Conservation (phyloP, 192 early-diverging fungal species). For the Geosiphon pyriformis region DNA sequence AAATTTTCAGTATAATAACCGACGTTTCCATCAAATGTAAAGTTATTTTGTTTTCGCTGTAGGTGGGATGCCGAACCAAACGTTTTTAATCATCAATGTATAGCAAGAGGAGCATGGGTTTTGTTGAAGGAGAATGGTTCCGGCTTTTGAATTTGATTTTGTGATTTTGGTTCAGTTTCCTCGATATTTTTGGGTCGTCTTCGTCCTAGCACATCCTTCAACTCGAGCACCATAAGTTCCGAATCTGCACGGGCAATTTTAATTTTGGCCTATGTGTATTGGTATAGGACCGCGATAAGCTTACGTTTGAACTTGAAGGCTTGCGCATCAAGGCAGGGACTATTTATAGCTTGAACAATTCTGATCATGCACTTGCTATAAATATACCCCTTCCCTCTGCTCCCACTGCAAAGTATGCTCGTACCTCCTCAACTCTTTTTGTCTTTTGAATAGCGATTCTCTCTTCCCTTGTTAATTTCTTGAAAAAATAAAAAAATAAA, state of each 20-base stretch:
- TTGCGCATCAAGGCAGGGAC: background rate
- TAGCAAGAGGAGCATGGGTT: too few relatives aligned
- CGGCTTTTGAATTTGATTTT: too few relatives aligned
- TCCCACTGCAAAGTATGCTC: constrained; percentile 6
- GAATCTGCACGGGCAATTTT: constrained; percentile 30
- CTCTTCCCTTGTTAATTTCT: constrained; percentile 44
- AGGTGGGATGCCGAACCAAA: too few relatives aligned
- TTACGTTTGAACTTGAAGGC: background rate
- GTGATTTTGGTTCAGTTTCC: constrained; percentile 21
- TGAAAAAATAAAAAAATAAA: background rate
- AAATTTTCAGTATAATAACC: too few relatives aligned
- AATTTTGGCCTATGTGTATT: constrained; percentile 24
- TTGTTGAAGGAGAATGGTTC: too few relatives aligned
- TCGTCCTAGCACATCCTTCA: constrained; percentile 49
- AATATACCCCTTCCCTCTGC: background rate
- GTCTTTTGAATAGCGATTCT: constrained; percentile 41
- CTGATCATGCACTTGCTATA: background rate
- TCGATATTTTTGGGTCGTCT: constrained; percentile 27
- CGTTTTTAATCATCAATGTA: too few relatives aligned
- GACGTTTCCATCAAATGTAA: too few relatives aligned
- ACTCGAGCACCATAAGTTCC: constrained; percentile 51
- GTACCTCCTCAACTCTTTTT: constrained; percentile 40
- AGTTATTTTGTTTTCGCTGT: too few relatives aligned
- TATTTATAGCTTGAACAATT: background rate
- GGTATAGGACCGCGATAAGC: background rate